Base-by-base conservation (phyloP, 192 early-diverging fungal species). In the Backusella tarrabulga region DNA sequence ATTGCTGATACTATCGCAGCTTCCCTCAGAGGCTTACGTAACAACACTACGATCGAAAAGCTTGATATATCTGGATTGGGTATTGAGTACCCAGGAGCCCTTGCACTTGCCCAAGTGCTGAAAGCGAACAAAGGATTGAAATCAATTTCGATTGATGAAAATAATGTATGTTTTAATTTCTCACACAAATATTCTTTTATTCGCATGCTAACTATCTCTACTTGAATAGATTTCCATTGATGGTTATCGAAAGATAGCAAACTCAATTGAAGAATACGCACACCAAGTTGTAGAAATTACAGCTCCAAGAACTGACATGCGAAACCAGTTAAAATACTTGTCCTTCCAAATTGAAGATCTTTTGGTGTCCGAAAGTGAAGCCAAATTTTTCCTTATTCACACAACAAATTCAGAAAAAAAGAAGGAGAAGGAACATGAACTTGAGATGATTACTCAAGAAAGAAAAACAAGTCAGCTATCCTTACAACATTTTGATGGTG, bases 21-120 rank as follows among this genome's bases (percentile, higher is more conserved):
- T 26, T 17, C 21, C 36, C 1, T 54, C 6, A 34, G 32, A 63
- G 68, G 35, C 0, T n/a, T 70, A 1, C n/a, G 34, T n/a, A 36
- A 41, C 0, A 70, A 70, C 21, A 70, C 68, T 11, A 70, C 68
- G 1, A 8, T 70, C 0, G 68, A 70, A 17, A 36, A 41, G 11
- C 0, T 70, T 41, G 68, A 70, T 70, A 23, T 70, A 14, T 40
- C 68, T 36, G 68, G 68, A 8, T 26, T 70, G 35, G 68, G 68
- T 26, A 14, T 36, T 15, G 68, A 26, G 8, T 38, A 70, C n/a
- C 35, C 68, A 11, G 68, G 68, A 9, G 40, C 68, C 11, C 19
- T 70, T 40, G 68, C 68, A 9, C 9, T 70, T n/a, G 32, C 68
- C 26, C 35, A 70, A 40, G 19, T 70, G 4, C 19, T 70, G 38